Percentiles rank a stretch among this genome's conserved stretches.
Evolutionary conservation across 306 rosid species (phyloP).

Genomic region (Glycine latifolia): DNA sequence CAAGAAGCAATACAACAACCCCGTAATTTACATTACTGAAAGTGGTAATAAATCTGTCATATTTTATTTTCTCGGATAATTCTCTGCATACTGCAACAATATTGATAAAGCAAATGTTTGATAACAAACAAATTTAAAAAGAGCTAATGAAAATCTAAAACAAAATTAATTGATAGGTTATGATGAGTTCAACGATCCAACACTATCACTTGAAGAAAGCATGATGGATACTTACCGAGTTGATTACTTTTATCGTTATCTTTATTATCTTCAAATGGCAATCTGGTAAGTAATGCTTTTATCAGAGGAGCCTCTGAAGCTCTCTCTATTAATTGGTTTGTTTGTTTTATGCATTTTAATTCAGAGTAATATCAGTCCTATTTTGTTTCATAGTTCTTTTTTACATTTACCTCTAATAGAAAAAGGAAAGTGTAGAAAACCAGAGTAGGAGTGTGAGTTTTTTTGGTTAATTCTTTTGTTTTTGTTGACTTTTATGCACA

Average conservation of each 20-base stretch:
- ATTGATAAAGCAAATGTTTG: not conserved
- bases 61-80: not conserved
- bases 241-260: conserved; percentile 53
- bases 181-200: conserved; percentile 54
- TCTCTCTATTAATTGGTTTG: not conserved
- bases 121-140: not conserved
- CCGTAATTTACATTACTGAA: conserved; percentile 55
- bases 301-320: not conserved
- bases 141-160: not conserved
- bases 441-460: not conserved
- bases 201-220: conserved; percentile 47
- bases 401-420: no score
- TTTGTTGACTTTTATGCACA: not conserved
- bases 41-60: conserved; percentile 43
- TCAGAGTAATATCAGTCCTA: not conserved
- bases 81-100: not conserved
- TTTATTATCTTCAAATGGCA: conserved; percentile 46
- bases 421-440: not conserved
- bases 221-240: conserved; percentile 50
- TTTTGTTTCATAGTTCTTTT: no score
- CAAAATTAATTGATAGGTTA: conserved; percentile 42
- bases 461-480: not conserved
- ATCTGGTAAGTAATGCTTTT: conserved; percentile 50
- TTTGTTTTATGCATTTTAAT: not conserved
- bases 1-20: conserved; percentile 50